phyloP scores from a whole-genome alignment of 345 rosid species.

The Aegle marmelos region DNA sequence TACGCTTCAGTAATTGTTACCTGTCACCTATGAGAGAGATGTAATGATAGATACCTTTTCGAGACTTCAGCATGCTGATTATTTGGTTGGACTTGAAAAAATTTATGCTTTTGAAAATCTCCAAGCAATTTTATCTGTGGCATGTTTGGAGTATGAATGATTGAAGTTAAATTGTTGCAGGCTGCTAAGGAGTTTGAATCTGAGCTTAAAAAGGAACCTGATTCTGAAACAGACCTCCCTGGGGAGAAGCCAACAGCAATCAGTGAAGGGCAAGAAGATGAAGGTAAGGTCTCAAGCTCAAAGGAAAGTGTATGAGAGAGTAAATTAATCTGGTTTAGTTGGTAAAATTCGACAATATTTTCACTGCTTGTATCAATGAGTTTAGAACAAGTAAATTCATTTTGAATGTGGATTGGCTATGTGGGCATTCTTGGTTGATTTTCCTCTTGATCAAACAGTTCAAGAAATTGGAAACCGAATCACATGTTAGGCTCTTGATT shows the following conservation, averaged over 20 bases:
- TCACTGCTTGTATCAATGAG: slow-evolving; percentile 6
- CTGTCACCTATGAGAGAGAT: neutral
- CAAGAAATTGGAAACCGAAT: neutral
- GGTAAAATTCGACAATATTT: neutral
- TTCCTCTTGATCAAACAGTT: neutral
- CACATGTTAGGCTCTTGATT: neutral
- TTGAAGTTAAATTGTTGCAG: slow-evolving; percentile 39
- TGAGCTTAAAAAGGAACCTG: slow-evolving; percentile 87
- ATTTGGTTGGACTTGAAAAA: neutral
- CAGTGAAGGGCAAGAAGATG: slow-evolving; percentile 48
- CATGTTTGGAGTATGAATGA: neutral
- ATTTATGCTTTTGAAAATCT: neutral
- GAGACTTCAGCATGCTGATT: neutral
- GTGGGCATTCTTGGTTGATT: neutral
- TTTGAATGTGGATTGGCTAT: slow-evolving; percentile 16
- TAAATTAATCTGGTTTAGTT: slow-evolving; percentile 15
- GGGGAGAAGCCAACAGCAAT: slow-evolving; percentile 36
- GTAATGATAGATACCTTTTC: neutral
- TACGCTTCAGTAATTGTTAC: neutral
- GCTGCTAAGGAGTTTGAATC: slow-evolving; percentile 96
- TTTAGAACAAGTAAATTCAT: slow-evolving; percentile 17
- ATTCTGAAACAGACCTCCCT: slow-evolving; percentile 37
- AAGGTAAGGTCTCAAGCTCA: slow-evolving; percentile 45
- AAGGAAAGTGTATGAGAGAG: slow-evolving; percentile 66
- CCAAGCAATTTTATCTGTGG: neutral